Evolutionary conservation across 2,329 filamentous ascomycete genomes (phyloP), one percentile per base, ranked within the genome.

Genomic region (Arthrinium puccinioides): DNA sequence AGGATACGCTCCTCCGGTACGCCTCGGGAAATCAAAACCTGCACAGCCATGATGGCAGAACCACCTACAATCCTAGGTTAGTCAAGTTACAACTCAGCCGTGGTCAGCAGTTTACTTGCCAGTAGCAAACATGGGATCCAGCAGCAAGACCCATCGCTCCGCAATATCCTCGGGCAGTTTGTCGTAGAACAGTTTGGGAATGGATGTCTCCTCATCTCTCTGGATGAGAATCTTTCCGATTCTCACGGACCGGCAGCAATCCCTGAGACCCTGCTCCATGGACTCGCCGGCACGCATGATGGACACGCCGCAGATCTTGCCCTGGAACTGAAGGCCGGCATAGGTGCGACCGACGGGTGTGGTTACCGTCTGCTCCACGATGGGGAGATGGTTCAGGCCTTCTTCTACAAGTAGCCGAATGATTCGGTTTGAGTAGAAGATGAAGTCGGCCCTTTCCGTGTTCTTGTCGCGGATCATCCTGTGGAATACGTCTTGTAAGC

Each of bases 61-160:
- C 92, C 92, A 49, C 90, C 88, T 92, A 47, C 16, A 31, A 20
- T 8, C 7, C 10, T 3, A 27, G 9, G 30, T 50, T 37, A 51
- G 44, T 36, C 26, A 35, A 26, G 21, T 13, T 21, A 20, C 24
- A 28, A 13, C 10, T 30, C 19, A 15, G 6, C 15, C 13, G 7
- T 9, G n/a, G 23, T 2, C 6, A 15, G 3, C 1, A 23, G 34
- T 4, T 27, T 21, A 32, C 70, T 53, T 64, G 89, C 87, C 89
- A 50, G 92, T 98, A 40, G 92, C 92, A 64, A 98, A 89, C 92
- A 98, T 98, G n/a, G 92, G 92, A 58, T 98, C 92, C 31, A 98
- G 67, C 30, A 98, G 70, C 42, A 98, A 68, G 24, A 96, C 90
- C 89, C 92, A 98, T 60, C 92, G 73, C 38, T 90, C 76, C 18